Percentiles rank a stretch among this genome's conserved stretches.
phyloP scores from a whole-genome alignment of 306 rosid species.

The Benincasa hispida region DNA sequence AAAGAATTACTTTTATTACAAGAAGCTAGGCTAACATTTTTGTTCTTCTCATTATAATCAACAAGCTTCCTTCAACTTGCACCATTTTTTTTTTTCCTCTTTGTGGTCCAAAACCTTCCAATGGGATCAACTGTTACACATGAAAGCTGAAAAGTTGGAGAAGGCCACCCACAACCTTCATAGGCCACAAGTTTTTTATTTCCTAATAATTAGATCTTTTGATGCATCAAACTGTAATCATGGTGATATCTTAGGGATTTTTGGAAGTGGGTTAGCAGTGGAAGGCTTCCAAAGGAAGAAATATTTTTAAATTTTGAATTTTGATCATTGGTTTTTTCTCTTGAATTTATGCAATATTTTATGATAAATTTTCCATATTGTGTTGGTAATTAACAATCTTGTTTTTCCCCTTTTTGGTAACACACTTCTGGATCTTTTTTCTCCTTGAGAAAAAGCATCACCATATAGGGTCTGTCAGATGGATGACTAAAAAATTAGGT shows the following conservation, averaged over 20 bases:
- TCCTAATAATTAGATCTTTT: not conserved
- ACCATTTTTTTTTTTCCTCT: not conserved
- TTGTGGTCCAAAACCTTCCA: not conserved
- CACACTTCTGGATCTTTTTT: too few relatives aligned
- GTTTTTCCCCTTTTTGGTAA: too few relatives aligned
- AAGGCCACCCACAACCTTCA: not conserved
- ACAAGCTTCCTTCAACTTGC: not conserved
- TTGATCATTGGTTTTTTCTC: not conserved
- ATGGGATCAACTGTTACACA: not conserved
- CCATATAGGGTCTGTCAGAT: too few relatives aligned
- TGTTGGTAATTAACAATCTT: too few relatives aligned
- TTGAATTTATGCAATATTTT: not conserved
- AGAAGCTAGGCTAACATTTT: not conserved
- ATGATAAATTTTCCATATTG: not conserved
- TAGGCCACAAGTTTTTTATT: not conserved
- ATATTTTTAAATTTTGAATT: not conserved
- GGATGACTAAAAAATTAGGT: too few relatives aligned
- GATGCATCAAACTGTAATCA: not conserved
- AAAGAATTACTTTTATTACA: not conserved
- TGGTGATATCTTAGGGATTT: not conserved
- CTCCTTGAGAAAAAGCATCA: too few relatives aligned
- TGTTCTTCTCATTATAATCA: not conserved
- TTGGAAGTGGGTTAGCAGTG: conserved; percentile 3
- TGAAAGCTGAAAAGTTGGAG: conserved; percentile 1
- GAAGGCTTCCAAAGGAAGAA: not conserved